Evolutionary conservation across 139 green algal species (phyloP), one percentile per base, ranked within the genome.

Genomic region (Tetradesmus obliquus): DNA sequence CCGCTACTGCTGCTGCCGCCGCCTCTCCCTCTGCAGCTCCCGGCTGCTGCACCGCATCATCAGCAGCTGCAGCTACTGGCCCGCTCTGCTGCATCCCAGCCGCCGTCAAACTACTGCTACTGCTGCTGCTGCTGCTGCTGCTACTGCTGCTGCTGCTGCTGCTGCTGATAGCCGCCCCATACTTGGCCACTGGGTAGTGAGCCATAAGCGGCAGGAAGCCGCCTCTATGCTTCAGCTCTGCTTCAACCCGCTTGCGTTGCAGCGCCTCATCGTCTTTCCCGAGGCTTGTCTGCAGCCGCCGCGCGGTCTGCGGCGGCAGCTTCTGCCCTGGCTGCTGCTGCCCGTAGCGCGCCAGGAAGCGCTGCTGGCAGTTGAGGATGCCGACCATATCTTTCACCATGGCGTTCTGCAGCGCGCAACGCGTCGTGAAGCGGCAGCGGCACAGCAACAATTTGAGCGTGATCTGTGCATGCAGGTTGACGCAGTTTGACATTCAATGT

Each of bases 301-400:
- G 20, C 22, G 86, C 90, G 13, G 87, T 62, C n/a, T 3, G 8
- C 20, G 60, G 12, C 76, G 82, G 20, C 17, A 71, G 84, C 76
- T 85, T 84, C 17, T 72, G 82, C 19, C 88, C 93, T 5, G 86
- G 66, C 54, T 71, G 22, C 15, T 74, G 17, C n/a, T 90, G 88
- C 20, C 87, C 80, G 86, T 96, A 96, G 2, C 93, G 90, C 1
- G 92, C 72, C 32, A 87, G 81, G 76, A 96, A 96, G 79, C 94
- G 74, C 69, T 83, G 69, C 19, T 55, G 55, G 9, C 90, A 54
- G 81, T 86, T 81, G 15, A 96, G 92, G 7, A 95, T 87, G 0
- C 51, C 15, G 15, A 95, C 82, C 84, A 96, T 94, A 86, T 96
- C 94, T 9, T 74, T 54, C 22, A 93, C 93, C 93, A 95, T 95